phyloP scores from a whole-genome alignment of 352 stramenopile genomes.

The Phytophthora brassicae region DNA sequence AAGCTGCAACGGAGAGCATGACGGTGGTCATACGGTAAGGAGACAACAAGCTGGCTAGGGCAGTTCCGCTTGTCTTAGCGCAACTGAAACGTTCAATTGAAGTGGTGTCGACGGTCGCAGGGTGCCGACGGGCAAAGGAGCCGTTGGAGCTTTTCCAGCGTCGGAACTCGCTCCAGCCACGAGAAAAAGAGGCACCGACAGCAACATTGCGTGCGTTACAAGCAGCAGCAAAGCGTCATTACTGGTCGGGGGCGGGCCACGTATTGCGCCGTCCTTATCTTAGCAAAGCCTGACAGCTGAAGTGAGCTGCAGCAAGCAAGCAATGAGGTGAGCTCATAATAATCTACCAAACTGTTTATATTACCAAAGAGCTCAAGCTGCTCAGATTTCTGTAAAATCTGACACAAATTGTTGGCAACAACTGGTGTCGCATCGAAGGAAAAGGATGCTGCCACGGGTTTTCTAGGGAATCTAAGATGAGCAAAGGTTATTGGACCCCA shows the following conservation, averaged over 20 bases:
- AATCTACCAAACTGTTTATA: too few species aligned
- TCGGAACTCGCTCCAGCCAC: conserved; percentile 1
- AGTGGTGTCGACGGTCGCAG: background rate
- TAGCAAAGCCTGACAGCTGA: conserved; percentile 19
- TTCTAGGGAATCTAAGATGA: too few species aligned
- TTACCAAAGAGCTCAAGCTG: too few species aligned
- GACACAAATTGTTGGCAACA: too few species aligned
- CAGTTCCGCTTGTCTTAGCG: background rate
- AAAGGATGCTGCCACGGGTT: background rate
- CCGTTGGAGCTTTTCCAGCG: conserved; percentile 3
- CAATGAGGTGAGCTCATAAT: too few species aligned
- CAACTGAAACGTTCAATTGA: conserved; percentile 9
- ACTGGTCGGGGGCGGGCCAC: conserved; percentile 9
- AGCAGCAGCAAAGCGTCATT: too few species aligned
- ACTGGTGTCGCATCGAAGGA: background rate
- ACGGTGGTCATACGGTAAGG: too few species aligned
- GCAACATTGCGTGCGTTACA: background rate
- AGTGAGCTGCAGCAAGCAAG: background rate
- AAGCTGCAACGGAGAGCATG: background rate
- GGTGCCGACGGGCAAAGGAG: conserved; percentile 20
- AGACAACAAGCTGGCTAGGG: too few species aligned
- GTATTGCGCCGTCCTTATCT: too few species aligned
- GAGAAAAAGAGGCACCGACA: conserved; percentile 14
- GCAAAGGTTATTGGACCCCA: background rate
- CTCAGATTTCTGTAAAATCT: too few species aligned